Evolutionary conservation across 129 eudicot species (phyloP), one percentile per base, ranked within the genome.

Genomic region (Calendula officinalis): DNA sequence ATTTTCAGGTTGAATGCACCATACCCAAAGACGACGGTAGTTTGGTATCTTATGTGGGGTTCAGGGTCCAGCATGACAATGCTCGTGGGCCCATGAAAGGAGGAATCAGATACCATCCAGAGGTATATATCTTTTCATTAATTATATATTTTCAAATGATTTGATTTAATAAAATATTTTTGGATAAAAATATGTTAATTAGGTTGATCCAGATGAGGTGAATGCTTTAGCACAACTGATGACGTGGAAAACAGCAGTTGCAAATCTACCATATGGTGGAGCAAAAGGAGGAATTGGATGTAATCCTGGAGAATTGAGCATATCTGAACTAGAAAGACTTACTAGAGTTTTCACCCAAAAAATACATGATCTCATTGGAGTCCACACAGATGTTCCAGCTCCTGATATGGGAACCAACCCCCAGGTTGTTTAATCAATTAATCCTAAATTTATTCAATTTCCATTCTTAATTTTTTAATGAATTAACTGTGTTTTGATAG

Each of bases 161-260:
- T 22, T 22, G 30, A 22, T 22, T 22, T 22, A 22, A 22, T 22
- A 22, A 22, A 22, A 22, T 0, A 22, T 22, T 22, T 22, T 33
- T 14, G 40, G 16, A 15, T 15, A 59, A 47, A 51, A 35, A 53
- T 36, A 45, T 51, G 42, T 60, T 7, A 15, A 72, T 59, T 64
- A 87, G 98, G 98, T 92, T 68, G 99, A 92, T 45, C 99, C 97
- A 1, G 99, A 92, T 81, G 99, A 92, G 80, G 98, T 92, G 73
- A 92, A 92, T 62, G 98, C 98, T 33, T 78, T 92, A 56, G 98
- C 96, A n/a, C 98, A 92, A 63, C 38, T 92, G 33, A 92, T 92
- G 98, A 88, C 98, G 22, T 92, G 98, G 98, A 92, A 92, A 67
- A 88, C 98, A 5, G 96, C 96, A 36, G 96, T 92, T 34, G 96